A percentile compares a stretch with the other conserved stretches of the same genome.
Evolutionary conservation across 805 yeast species (phyloP).

Genomic region (Kodamaea restingae): DNA sequence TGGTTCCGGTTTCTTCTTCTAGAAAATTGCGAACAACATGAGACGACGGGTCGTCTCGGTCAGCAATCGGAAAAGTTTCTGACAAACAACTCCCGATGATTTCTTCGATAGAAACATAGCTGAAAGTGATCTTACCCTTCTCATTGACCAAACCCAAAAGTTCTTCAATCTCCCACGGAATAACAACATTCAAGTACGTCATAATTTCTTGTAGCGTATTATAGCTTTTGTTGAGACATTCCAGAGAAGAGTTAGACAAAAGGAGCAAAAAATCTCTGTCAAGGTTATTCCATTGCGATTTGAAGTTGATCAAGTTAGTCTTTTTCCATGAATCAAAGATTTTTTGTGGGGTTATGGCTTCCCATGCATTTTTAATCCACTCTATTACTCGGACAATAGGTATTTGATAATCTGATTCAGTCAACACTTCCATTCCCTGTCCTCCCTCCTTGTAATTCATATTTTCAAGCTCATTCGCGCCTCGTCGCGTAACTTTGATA

Average conservation of each 20-base stretch:
- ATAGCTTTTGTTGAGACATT: conserved; percentile 26
- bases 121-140: conserved; percentile 37
- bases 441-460: conserved; percentile 5
- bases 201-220: conserved; percentile 45
- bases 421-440: conserved; percentile 25
- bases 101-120: conserved; percentile 57
- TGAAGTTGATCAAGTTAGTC: conserved; percentile 30
- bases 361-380: conserved; percentile 58
- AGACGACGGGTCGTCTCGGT: neutral
- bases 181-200: conserved; percentile 43
- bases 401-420: conserved; percentile 41
- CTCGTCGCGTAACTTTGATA: conserved; percentile 1
- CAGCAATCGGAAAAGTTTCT: conserved; percentile 21
- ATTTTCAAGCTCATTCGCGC: conserved; percentile 2
- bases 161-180: conserved; percentile 57
- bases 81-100: conserved; percentile 57
- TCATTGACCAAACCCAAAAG: conserved; percentile 49
- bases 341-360: conserved; percentile 29
- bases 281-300: conserved; percentile 22
- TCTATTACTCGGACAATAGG: conserved; percentile 56
- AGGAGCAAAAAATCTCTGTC: conserved; percentile 14
- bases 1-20: neutral
- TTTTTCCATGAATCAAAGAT: conserved; percentile 33
- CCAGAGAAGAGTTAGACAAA: conserved; percentile 7
- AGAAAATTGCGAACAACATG: neutral